phyloP scores from a whole-genome alignment of 306 rosid genomes.

The Castanea crenata region DNA sequence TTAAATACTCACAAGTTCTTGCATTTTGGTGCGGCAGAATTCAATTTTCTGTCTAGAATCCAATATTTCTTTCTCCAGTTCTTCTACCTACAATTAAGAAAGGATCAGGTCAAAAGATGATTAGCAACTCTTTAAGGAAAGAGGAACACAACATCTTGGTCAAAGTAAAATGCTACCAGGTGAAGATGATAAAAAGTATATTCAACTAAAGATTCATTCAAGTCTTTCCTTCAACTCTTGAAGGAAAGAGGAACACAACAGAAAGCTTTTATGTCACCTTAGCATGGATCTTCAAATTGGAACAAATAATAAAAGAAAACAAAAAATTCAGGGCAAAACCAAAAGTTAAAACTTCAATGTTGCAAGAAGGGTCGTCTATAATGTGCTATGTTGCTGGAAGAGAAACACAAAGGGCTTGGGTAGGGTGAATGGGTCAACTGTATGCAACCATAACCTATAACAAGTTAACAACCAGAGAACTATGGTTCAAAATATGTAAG shows the following conservation, averaged over 20 bases:
- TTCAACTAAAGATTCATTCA: background rate
- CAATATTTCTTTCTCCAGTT: slow-evolving; percentile 80
- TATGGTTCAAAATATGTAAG: background rate
- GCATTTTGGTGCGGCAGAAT: slow-evolving; percentile 81
- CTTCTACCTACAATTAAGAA: slow-evolving; percentile 71
- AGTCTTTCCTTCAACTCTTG: too few species aligned
- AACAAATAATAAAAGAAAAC: slow-evolving; percentile 1
- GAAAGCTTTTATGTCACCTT: background rate
- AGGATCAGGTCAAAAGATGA: slow-evolving; percentile 18
- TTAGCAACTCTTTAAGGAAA: background rate
- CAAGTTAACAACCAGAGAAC: background rate
- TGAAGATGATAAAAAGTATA: background rate
- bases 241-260: background rate
- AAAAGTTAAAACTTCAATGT: background rate
- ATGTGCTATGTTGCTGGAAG: background rate
- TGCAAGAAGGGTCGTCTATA: background rate
- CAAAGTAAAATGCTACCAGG: background rate
- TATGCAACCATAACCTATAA: background rate
- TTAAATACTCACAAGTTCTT: slow-evolving; percentile 83
- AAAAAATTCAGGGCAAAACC: background rate
- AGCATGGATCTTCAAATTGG: background rate
- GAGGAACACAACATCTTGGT: background rate
- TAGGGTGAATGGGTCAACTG: background rate
- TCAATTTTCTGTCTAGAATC: slow-evolving; percentile 82
- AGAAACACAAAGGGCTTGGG: background rate